These are phyloP conservation scores for Solanum piurae DNA, from an alignment of 257 asterid species.

Conservation along the genomic window DNA sequence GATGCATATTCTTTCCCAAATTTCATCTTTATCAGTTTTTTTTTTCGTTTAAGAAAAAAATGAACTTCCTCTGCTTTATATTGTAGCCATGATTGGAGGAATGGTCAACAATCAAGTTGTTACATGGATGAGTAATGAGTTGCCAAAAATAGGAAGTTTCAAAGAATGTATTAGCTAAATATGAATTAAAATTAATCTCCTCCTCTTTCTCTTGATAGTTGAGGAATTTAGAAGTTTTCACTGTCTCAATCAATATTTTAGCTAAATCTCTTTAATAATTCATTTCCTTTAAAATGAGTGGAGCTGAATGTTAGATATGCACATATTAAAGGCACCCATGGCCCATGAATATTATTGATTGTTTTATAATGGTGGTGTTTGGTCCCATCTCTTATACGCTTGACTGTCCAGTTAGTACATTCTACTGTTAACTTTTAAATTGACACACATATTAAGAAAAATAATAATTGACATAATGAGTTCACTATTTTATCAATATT, in stretches of 20 bases:
- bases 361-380: background rate
- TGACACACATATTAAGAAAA: accelerated
- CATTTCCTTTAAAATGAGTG: background rate
- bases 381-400: background rate
- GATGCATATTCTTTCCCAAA: constrained; percentile 74
- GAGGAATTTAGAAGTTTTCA: background rate
- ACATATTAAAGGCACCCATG: background rate
- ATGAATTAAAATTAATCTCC: background rate
- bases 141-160: background rate
- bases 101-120: background rate
- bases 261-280: background rate
- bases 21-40: constrained; percentile 38
- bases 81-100: background rate
- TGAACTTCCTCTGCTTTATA: background rate
- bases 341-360: background rate
- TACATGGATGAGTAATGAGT: background rate
- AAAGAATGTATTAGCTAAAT: background rate
- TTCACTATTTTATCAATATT: too few relatives aligned
- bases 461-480: too few relatives aligned
- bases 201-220: background rate
- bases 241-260: background rate
- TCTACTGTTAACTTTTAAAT: background rate
- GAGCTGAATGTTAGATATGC: background rate
- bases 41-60: background rate
- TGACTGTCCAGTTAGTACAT: background rate